Percentiles rank a stretch among this genome's conserved stretches.
Evolutionary conservation across 2,329 filamentous ascomycete species (phyloP).

Genomic region (Capronia epimyces): DNA sequence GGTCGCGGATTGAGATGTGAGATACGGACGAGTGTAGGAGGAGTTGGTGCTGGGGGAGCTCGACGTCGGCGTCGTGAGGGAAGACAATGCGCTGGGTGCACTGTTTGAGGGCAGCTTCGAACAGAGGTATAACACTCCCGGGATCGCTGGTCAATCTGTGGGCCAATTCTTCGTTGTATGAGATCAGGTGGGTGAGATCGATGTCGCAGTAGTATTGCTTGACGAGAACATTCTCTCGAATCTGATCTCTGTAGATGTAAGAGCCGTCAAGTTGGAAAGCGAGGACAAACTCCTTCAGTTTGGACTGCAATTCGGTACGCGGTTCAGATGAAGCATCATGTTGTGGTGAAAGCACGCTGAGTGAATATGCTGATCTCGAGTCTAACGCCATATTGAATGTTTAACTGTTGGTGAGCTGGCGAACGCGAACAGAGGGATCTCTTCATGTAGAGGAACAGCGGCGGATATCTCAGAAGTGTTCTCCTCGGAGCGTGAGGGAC

Average conservation of each 20-base stretch:
- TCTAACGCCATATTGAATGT: constrained; percentile 54
- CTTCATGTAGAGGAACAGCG: neutral
- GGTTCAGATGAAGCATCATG: constrained; percentile 63
- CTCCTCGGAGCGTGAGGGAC: neutral
- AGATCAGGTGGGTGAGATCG: constrained; percentile 91
- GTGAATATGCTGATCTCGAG: constrained; percentile 76
- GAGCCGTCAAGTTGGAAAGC: constrained; percentile 90
- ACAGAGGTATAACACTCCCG: constrained; percentile 85
- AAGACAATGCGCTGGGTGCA: constrained; percentile 93
- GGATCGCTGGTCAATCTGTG: constrained; percentile 85
- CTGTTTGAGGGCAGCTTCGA: constrained; percentile 80
- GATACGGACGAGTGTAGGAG: constrained; percentile 89
- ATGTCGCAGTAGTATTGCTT: constrained; percentile 96
- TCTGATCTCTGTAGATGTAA: constrained; percentile 96
- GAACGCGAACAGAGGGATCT: neutral
- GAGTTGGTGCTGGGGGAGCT: constrained; percentile 86
- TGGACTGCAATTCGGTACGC: constrained; percentile 65
- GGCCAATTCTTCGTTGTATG: constrained; percentile 90
- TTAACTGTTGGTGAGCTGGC: neutral
- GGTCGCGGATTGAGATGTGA: constrained; percentile 85
- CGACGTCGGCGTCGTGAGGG: constrained; percentile 61
- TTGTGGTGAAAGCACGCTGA: constrained; percentile 70
- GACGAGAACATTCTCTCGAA: constrained; percentile 87
- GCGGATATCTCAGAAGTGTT: neutral
- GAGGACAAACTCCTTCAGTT: constrained; percentile 84